phyloP scores from a whole-genome alignment of 345 rosid genomes.

The Conringia planisiliqua region DNA sequence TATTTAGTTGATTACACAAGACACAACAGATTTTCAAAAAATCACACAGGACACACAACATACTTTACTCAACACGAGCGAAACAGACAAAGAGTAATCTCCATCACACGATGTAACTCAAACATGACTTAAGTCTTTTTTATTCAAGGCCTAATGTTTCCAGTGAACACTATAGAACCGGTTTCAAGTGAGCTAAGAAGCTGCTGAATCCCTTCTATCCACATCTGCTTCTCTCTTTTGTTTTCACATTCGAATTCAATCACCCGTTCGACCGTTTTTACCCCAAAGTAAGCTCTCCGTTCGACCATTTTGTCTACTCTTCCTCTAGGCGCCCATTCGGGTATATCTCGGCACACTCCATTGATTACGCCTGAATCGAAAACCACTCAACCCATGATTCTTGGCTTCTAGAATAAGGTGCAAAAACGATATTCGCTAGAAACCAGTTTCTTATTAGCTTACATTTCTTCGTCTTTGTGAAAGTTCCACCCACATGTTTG shows the following conservation, averaged over 20 bases:
- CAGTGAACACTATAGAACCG: conserved; percentile 12
- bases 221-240: conserved; percentile 64
- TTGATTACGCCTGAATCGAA: conserved; percentile 55
- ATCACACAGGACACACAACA: conserved; percentile 10
- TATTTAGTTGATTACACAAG: background rate
- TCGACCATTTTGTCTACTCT: conserved; percentile 33
- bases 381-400: background rate
- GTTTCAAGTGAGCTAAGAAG: conserved; percentile 47
- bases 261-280: conserved; percentile 63
- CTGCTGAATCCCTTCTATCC: conserved; percentile 76
- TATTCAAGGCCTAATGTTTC: conserved; percentile 4
- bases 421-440: background rate
- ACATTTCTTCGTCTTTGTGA: conserved; percentile 85
- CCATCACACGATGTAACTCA: conserved; percentile 6
- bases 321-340: conserved; percentile 60
- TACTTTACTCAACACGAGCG: background rate
- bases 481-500: conserved; percentile 87
- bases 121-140: background rate
- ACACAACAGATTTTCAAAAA: background rate
- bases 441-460: conserved; percentile 31
- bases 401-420: background rate
- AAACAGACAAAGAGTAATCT: conserved; percentile 2
- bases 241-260: conserved; percentile 78
- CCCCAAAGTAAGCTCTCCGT: conserved; percentile 68
- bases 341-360: conserved; percentile 59